A percentile compares a stretch with the other conserved stretches of the same genome.
These are phyloP conservation scores for Sporisorium exsertum DNA, from an alignment of 1,284 basidiomycete species.

Conservation along the genomic window DNA sequence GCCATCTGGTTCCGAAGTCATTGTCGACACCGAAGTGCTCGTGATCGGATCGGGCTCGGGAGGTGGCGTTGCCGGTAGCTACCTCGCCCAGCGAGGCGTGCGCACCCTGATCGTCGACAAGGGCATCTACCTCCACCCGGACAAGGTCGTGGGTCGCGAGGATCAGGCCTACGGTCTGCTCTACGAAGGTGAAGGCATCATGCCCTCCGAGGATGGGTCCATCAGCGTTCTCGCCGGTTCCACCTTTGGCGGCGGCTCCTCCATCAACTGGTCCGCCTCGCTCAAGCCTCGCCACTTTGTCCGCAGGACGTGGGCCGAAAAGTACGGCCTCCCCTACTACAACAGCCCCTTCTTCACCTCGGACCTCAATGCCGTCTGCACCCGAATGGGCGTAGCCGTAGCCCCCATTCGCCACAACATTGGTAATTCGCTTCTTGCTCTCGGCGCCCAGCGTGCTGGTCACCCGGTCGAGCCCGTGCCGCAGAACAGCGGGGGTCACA, in stretches of 20 bases:
- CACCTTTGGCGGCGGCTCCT: conserved; percentile 72
- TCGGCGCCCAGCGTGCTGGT: conserved; percentile 66
- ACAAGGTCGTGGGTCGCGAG: conserved; percentile 68
- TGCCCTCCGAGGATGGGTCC: conserved; percentile 69
- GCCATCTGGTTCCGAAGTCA: conserved; percentile 51
- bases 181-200: conserved; percentile 70
- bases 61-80: conserved; percentile 70
- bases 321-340: conserved; percentile 69
- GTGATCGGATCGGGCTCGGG: conserved; percentile 72
- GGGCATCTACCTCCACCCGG: conserved; percentile 69
- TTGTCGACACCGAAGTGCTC: conserved; percentile 65
- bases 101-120: conserved; percentile 71
- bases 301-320: conserved; percentile 70
- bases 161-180: conserved; percentile 68
- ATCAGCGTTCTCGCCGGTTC: conserved; percentile 70
- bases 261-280: conserved; percentile 72
- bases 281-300: conserved; percentile 70
- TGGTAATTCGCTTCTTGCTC: conserved; percentile 68
- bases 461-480: conserved; percentile 67
- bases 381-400: conserved; percentile 70
- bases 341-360: conserved; percentile 66
- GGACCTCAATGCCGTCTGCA: conserved; percentile 69
- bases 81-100: conserved; percentile 68
- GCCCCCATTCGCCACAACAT: conserved; percentile 69
- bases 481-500: conserved; percentile 70